Evolutionary conservation across 371 early-diverging fungal genomes (phyloP).

Genomic region (Nematocida homosporus): DNA sequence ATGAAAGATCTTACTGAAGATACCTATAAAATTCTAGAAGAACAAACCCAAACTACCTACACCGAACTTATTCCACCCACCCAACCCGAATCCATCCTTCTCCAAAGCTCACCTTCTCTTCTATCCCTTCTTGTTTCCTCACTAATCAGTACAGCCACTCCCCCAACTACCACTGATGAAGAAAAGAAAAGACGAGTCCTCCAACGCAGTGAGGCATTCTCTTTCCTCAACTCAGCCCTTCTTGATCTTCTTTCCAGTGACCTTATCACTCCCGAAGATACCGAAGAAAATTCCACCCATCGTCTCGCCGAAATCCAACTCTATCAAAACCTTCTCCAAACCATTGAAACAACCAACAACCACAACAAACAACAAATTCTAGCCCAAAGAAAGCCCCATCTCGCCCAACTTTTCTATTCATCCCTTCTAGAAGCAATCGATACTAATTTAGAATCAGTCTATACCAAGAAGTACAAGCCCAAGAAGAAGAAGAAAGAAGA

Average conservation of each 20-base stretch:
- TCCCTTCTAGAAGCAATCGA: constrained; percentile 26
- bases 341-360: constrained; percentile 19
- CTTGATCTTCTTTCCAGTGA: not conserved
- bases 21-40: constrained; percentile 22
- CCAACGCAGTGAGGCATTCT: not conserved
- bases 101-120: not conserved
- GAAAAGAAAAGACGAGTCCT: constrained; percentile 34
- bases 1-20: constrained; percentile 28
- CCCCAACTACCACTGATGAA: not conserved
- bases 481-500: constrained; percentile 58
- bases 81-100: not conserved
- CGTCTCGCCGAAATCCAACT: not conserved
- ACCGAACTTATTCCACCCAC: not conserved
- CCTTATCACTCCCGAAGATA: not conserved
- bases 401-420: not conserved
- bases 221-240: not conserved
- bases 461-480: constrained; percentile 25
- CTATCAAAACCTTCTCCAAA: constrained; percentile 23
- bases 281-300: not conserved
- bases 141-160: constrained; percentile 16
- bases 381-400: not conserved
- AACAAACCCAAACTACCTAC: not conserved
- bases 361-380: constrained; percentile 15
- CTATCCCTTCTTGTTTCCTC: constrained; percentile 16
- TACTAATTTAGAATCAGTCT: constrained; percentile 11